phyloP scores from a whole-genome alignment of 176 grass and related monocot genomes.

The Oryza rufipogon region DNA sequence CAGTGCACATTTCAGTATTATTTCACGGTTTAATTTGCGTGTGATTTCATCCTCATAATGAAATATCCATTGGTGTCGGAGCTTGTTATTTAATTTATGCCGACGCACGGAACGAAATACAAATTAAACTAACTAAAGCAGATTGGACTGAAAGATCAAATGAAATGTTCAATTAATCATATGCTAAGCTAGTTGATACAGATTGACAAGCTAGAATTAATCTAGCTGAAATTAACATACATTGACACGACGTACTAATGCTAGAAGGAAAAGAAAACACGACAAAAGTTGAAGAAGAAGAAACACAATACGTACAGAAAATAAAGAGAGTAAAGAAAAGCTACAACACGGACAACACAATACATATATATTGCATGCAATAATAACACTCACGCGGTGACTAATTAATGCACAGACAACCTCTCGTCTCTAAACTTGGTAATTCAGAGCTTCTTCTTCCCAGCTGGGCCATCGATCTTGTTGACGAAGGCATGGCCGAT shows the following conservation, averaged over 20 bases:
- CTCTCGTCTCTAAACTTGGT: neutral
- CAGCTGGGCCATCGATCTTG: neutral
- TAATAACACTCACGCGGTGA: neutral
- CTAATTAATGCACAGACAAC: neutral
- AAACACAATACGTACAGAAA: neutral
- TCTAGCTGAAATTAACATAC: neutral
- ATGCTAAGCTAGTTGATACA: neutral
- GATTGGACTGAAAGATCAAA: neutral
- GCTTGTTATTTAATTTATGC: too few species aligned
- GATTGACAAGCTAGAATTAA: neutral
- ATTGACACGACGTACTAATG: neutral
- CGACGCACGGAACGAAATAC: too few species aligned
- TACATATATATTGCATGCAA: neutral
- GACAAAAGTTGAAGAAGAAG: neutral
- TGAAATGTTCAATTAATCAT: neutral
- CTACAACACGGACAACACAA: neutral
- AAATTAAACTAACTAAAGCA: neutral
- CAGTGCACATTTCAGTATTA: neutral
- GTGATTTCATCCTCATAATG: neutral
- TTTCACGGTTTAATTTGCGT: neutral
- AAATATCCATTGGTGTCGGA: neutral
- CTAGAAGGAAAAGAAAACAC: neutral
- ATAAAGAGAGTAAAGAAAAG: neutral
- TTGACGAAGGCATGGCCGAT: slow-evolving; percentile 41
- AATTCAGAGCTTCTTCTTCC: slow-evolving; percentile 42